phyloP scores from a whole-genome alignment of 1,284 basidiomycete species.

The Trichosporon faecale region DNA sequence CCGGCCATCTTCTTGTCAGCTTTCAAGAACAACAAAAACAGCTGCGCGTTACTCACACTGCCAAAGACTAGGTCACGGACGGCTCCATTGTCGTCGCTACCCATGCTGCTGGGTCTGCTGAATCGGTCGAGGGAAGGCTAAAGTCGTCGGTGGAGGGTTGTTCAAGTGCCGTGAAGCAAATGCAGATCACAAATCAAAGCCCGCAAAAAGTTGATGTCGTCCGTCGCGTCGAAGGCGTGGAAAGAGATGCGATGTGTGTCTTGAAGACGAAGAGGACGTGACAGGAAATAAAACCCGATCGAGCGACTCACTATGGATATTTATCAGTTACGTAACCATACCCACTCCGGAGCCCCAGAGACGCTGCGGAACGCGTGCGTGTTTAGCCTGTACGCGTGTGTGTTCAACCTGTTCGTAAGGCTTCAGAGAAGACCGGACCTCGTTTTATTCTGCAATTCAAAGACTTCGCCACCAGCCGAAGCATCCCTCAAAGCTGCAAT shows the following conservation, averaged over 20 bases:
- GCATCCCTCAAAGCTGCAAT: not conserved
- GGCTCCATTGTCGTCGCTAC: conserved; percentile 22
- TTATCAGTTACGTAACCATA: not conserved
- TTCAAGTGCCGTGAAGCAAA: not conserved
- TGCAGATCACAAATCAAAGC: not conserved
- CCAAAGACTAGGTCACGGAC: conserved; percentile 56
- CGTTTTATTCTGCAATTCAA: no score
- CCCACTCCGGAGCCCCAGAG: not conserved
- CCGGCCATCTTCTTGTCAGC: conserved; percentile 60
- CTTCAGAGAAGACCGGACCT: no score
- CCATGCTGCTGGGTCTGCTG: not conserved
- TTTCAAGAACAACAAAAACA: not conserved
- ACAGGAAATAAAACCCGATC: conserved; percentile 4
- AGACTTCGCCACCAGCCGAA: no score
- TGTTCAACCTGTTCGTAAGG: not conserved
- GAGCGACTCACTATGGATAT: not conserved
- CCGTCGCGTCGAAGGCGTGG: not conserved
- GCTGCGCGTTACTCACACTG: conserved; percentile 42
- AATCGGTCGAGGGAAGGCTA: not conserved
- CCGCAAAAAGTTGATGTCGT: not conserved
- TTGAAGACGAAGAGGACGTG: not conserved
- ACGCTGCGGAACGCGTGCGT: not conserved
- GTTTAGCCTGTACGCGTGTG: not conserved
- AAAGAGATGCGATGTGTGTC: not conserved
- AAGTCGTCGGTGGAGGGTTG: not conserved